Base-by-base conservation (phyloP, 2,329 filamentous ascomycete genomes). In the Fusarium protoensiforme region DNA sequence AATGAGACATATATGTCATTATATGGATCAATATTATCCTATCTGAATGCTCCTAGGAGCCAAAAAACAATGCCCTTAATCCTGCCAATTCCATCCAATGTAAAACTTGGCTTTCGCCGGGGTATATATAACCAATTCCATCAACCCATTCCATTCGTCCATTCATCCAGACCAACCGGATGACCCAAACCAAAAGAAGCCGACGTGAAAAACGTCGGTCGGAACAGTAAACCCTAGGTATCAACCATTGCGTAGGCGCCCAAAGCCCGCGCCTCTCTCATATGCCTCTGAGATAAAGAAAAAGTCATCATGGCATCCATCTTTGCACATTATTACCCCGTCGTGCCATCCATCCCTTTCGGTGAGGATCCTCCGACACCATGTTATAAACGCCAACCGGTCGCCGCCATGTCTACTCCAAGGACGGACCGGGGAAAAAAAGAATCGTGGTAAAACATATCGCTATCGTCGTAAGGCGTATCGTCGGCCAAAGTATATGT, bases 91-190 rank as follows among this genome's bases (percentile, higher is more conserved):
- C 66, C 75, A 75, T 77, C 66, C 76, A 71, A 77, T 70, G 64
- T 75, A 61, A 78, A 78, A 74, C 73, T 72, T 78, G 77, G 77
- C 77, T 75, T 73, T 75, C 65, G 76, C 77, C 77, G 75, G 77
- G 75, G 77, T 78, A 78, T 78, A 78, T 75, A 57, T 77, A 78
- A 73, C 58, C 68, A 75, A 67, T 68, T 74, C 72, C 74, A 67
- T 67, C 60, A 29, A 51, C 46, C 46, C 27, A 31, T 31, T 31
- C 46, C 27, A 31, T 31, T 31, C 27, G 18, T 48, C 22, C 43
- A 48, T 48, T 48, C 43, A 27, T 51, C 46, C 46, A 31, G 43
- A n/a, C 65, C 66, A 61, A 70, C 62, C 46, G 65, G 65, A 71
- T 64, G 58, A 48, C 35, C 66, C 62, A 36, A 69, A 62, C 58